Conservation (phyloP, 345 rosid species). For the Viola odorata region DNA sequence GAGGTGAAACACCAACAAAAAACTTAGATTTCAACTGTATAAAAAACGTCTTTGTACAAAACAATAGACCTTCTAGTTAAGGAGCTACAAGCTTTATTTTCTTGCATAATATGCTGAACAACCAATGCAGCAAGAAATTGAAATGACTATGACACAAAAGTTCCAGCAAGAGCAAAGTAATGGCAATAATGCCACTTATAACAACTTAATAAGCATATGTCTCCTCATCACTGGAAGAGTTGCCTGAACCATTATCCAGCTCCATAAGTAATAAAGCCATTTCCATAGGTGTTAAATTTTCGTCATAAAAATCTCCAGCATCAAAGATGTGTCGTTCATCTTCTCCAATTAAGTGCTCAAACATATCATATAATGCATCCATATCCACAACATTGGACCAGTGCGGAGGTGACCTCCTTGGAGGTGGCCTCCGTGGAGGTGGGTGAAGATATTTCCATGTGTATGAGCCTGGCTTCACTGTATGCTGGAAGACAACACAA, state of each 20-base stretch:
- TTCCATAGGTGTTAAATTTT: constrained; percentile 41
- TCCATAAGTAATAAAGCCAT: constrained; percentile 46
- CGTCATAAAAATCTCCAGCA: constrained; percentile 36
- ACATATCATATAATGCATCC: constrained; percentile 41
- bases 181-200: neutral
- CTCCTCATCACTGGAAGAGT: constrained; percentile 49
- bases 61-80: neutral
- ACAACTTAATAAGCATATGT: constrained; percentile 18
- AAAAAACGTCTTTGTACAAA: neutral
- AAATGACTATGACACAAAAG: constrained; percentile 11
- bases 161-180: constrained; percentile 4
- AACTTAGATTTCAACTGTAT: neutral
- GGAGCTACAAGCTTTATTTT: constrained; percentile 13
- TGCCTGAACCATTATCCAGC: constrained; percentile 39
- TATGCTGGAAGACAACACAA: constrained; percentile 64
- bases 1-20: neutral
- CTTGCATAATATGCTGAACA: constrained; percentile 1
- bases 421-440: constrained; percentile 44
- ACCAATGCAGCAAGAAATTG: constrained; percentile 8
- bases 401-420: constrained; percentile 39
- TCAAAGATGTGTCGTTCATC: constrained; percentile 43
- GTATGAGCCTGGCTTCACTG: constrained; percentile 75
- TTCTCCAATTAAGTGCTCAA: constrained; percentile 43
- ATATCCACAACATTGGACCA: constrained; percentile 38
- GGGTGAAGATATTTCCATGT: constrained; percentile 29